Conservation (phyloP, 176 grass and related monocot species). For the Eragrostis nindensis region DNA sequence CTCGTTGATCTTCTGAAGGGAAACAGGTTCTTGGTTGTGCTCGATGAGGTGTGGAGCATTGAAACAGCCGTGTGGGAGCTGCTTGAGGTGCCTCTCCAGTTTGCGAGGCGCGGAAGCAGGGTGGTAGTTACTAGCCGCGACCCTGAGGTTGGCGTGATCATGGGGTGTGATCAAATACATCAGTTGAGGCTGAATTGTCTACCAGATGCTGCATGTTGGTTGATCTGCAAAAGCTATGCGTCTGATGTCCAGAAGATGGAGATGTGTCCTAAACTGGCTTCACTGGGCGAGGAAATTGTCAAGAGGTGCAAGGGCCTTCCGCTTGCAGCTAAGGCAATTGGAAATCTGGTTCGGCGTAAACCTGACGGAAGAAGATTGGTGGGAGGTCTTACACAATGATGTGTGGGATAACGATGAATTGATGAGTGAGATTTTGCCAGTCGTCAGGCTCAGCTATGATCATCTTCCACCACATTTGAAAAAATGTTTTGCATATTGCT, state of each 20-base stretch:
- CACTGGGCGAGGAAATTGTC: conserved; percentile 23
- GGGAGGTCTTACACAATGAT: conserved; percentile 28
- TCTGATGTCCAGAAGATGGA: conserved; percentile 2
- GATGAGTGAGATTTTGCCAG: conserved; percentile 30
- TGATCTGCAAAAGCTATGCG: conserved; percentile 32
- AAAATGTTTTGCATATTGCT: conserved; percentile 41
- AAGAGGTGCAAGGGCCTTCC: conserved; percentile 40
- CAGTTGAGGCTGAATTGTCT: conserved; percentile 7
- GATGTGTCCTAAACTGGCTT: not conserved
- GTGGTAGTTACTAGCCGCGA: conserved; percentile 37
- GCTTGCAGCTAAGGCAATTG: conserved; percentile 37
- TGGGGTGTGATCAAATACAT: not conserved
- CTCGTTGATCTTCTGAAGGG: conserved; percentile 23
- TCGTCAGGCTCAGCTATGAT: conserved; percentile 39
- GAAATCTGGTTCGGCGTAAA: conserved; percentile 11
- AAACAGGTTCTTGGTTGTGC: conserved; percentile 49
- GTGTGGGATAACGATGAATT: conserved; percentile 23
- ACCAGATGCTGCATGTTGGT: conserved; percentile 29
- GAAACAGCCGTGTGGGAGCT: conserved; percentile 30
- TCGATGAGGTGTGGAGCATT: conserved; percentile 50
- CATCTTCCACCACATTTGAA: conserved; percentile 29
- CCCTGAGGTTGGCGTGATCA: conserved; percentile 3
- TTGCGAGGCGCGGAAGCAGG: conserved; percentile 19
- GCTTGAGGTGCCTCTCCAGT: not conserved
- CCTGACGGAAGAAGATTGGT: conserved; percentile 31